Evolutionary conservation across 371 early-diverging fungal species (phyloP).

Genomic region (Quaeritorhiza haematococci): DNA sequence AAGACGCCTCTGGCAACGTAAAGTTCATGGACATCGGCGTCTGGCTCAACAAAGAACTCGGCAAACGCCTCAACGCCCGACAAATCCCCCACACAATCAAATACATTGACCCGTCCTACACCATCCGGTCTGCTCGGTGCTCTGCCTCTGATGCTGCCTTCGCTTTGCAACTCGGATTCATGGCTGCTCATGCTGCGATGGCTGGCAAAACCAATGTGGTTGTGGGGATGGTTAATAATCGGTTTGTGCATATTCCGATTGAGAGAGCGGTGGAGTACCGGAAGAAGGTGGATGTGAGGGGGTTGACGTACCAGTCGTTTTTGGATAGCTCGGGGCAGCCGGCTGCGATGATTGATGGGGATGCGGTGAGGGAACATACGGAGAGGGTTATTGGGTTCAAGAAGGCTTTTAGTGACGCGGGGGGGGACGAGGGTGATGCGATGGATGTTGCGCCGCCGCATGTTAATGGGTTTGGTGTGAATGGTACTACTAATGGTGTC

Average conservation of each 20-base stretch:
- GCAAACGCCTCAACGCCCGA: slow-evolving; percentile 12
- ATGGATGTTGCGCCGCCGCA: no score
- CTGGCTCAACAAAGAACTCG: slow-evolving; percentile 18
- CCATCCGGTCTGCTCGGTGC: slow-evolving; percentile 15
- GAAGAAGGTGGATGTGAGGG: slow-evolving; percentile 22
- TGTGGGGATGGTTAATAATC: slow-evolving; percentile 14
- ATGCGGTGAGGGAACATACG: no score
- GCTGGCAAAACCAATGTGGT: slow-evolving; percentile 30
- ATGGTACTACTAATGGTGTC: no score
- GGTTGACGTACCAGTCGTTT: slow-evolving; percentile 15
- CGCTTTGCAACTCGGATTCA: slow-evolving; percentile 16
- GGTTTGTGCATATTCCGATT: slow-evolving; percentile 25
- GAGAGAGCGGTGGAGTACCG: slow-evolving; percentile 17
- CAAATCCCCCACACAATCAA: slow-evolving; percentile 24
- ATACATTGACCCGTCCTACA: slow-evolving; percentile 31
- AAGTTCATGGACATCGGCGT: slow-evolving; percentile 22
- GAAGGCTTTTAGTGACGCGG: no score
- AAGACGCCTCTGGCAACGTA: slow-evolving; percentile 26
- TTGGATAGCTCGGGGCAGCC: slow-evolving; percentile 23
- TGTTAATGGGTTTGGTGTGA: no score
- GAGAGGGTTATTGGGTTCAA: no score
- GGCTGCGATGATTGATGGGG: no score
- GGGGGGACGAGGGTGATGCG: no score
- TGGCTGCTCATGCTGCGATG: slow-evolving; percentile 28
- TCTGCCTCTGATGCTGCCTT: slow-evolving; percentile 20